A percentile compares a stretch with the other conserved stretches of the same genome.
Evolutionary conservation across 176 grass and related monocot species (phyloP).

Genomic region (Neostapfia colusana): DNA sequence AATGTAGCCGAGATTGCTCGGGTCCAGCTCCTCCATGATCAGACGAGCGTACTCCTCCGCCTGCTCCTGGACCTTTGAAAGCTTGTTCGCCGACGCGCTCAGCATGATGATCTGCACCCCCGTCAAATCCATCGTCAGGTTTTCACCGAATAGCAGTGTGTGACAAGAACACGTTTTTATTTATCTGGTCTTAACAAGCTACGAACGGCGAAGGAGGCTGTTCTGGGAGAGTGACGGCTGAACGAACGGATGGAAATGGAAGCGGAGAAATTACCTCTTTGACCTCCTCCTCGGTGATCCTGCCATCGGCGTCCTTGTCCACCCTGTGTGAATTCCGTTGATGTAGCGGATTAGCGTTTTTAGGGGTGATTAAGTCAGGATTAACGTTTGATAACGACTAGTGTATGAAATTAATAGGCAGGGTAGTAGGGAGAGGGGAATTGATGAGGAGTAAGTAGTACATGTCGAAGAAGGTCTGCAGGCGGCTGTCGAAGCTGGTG

Average conservation of each 20-base stretch:
- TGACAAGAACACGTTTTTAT: too few relatives aligned
- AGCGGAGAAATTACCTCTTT: conserved; percentile 49
- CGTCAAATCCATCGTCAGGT: too few relatives aligned
- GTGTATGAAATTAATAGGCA: too few relatives aligned
- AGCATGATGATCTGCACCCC: conserved; percentile 70
- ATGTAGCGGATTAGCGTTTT: background rate
- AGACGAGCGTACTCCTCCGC: conserved; percentile 80
- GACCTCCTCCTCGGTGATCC: conserved; percentile 84
- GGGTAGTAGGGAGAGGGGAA: too few relatives aligned
- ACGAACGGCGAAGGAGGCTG: too few relatives aligned
- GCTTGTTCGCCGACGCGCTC: conserved; percentile 82
- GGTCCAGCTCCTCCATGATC: conserved; percentile 98
- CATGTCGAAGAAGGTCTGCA: conserved; percentile 99
- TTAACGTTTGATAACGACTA: too few relatives aligned
- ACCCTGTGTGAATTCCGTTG: too few relatives aligned
- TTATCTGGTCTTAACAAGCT: too few relatives aligned
- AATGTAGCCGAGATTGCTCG: conserved; percentile 76
- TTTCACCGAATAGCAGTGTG: too few relatives aligned
- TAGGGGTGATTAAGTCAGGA: too few relatives aligned
- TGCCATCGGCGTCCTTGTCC: conserved; percentile 87
- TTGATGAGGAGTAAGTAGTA: background rate
- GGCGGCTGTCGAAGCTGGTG: conserved; percentile 88
- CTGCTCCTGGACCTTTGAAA: conserved; percentile 71
- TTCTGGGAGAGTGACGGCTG: background rate
- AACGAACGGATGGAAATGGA: background rate